These are phyloP conservation scores for Asclepias syriaca DNA, from an alignment of 257 asterid species.

Conservation along the genomic window DNA sequence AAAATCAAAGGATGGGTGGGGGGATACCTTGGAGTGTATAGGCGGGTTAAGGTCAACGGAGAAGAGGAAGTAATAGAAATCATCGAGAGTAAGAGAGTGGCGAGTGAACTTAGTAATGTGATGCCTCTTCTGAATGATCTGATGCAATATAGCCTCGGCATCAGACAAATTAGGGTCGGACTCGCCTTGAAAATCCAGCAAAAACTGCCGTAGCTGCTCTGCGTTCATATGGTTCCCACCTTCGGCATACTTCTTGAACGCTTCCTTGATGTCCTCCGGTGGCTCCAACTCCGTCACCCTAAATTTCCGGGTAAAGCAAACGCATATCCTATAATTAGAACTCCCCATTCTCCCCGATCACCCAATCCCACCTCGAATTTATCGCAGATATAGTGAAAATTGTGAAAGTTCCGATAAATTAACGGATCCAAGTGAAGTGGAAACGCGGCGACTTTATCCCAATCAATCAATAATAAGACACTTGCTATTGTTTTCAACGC, in stretches of 20 bases:
- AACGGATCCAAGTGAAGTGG: constrained; percentile 1
- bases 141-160: constrained; percentile 35
- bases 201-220: constrained; percentile 33
- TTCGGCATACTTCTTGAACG: constrained; percentile 41
- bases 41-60: constrained; percentile 61
- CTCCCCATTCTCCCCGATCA: constrained; percentile 21
- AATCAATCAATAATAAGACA: background rate
- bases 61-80: constrained; percentile 68
- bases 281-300: constrained; percentile 24
- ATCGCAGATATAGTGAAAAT: background rate
- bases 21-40: constrained; percentile 38
- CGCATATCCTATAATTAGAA: constrained; percentile 23
- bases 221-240: constrained; percentile 52
- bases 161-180: constrained; percentile 22
- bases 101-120: constrained; percentile 33
- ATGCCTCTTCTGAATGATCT: constrained; percentile 49
- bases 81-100: constrained; percentile 31
- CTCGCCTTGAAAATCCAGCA: constrained; percentile 35
- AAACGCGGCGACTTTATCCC: background rate
- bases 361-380: background rate
- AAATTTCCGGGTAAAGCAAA: constrained; percentile 32
- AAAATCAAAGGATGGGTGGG: background rate
- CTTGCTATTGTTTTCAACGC: background rate
- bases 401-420: background rate
- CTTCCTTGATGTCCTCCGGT: constrained; percentile 29